phyloP scores from a whole-genome alignment of 2,329 filamentous ascomycete species.

The Leptographium wingfieldii region DNA sequence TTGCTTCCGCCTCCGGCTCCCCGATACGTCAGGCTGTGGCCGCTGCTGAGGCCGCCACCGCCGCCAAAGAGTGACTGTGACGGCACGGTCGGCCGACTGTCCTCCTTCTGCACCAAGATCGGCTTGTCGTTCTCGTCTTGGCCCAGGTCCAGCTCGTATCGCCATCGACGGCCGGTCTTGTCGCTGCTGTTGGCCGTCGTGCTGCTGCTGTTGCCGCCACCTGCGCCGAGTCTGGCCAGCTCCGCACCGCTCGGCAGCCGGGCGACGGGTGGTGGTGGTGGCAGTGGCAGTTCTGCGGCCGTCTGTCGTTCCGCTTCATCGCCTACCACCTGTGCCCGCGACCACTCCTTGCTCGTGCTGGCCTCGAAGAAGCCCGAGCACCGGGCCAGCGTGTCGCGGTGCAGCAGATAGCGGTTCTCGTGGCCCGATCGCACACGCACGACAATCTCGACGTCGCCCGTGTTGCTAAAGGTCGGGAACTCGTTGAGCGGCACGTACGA shows the following conservation, averaged over 20 bases:
- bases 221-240: neutral
- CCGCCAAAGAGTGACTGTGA: conserved; percentile 45
- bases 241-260: conserved; percentile 18
- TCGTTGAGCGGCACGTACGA: conserved; percentile 69
- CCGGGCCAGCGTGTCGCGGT: conserved; percentile 75
- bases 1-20: conserved; percentile 28
- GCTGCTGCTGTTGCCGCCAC: conserved; percentile 19
- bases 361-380: conserved; percentile 92
- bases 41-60: conserved; percentile 25
- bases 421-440: conserved; percentile 52
- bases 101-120: conserved; percentile 70
- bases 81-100: conserved; percentile 8
- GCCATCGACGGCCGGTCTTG: conserved; percentile 43
- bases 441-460: conserved; percentile 84
- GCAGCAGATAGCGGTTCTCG: conserved; percentile 76
- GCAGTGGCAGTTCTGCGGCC: neutral
- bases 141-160: conserved; percentile 76
- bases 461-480: conserved; percentile 81
- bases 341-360: conserved; percentile 70
- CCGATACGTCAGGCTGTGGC: conserved; percentile 19
- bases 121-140: conserved; percentile 63
- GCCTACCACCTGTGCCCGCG: conserved; percentile 24
- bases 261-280: neutral
- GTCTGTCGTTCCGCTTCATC: neutral
- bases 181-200: conserved; percentile 15